These are phyloP conservation scores for Rhynchospora breviuscula DNA, from an alignment of 176 grass and related monocot species.

Conservation along the genomic window DNA sequence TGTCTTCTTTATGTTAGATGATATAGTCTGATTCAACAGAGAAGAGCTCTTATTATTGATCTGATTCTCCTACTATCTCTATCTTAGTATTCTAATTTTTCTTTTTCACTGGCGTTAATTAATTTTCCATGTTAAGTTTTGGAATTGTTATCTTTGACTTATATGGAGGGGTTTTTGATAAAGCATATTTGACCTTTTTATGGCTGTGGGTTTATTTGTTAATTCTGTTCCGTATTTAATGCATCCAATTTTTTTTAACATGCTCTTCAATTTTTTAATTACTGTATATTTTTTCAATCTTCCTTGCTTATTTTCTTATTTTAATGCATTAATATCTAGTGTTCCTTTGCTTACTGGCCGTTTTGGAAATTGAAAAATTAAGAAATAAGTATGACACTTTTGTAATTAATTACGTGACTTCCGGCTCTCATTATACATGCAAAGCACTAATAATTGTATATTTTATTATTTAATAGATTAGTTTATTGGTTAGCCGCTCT, in stretches of 20 bases:
- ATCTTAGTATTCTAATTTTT: neutral
- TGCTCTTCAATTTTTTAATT: neutral
- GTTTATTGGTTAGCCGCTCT: constrained; percentile 9
- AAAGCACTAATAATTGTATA: constrained; percentile 9
- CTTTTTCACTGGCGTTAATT: neutral
- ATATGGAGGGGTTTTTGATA: neutral
- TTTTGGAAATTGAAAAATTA: neutral
- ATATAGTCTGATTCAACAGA: too few relatives aligned
- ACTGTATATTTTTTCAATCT: neutral
- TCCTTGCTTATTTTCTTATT: neutral
- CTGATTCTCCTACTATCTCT: neutral
- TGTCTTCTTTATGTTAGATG: neutral
- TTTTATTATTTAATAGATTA: neutral
- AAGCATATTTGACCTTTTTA: constrained; percentile 5
- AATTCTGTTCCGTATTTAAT: neutral
- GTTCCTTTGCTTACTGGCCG: neutral
- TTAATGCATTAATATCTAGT: neutral
- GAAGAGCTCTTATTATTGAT: neutral
- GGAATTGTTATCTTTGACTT: neutral
- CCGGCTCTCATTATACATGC: constrained; percentile 2
- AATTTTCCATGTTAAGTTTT: neutral
- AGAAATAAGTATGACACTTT: neutral
- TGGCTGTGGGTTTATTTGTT: neutral
- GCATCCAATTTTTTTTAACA: neutral
- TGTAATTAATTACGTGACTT: neutral